Conservation (phyloP, 139 green algal genomes). For the Coelastrella sp. region DNA sequence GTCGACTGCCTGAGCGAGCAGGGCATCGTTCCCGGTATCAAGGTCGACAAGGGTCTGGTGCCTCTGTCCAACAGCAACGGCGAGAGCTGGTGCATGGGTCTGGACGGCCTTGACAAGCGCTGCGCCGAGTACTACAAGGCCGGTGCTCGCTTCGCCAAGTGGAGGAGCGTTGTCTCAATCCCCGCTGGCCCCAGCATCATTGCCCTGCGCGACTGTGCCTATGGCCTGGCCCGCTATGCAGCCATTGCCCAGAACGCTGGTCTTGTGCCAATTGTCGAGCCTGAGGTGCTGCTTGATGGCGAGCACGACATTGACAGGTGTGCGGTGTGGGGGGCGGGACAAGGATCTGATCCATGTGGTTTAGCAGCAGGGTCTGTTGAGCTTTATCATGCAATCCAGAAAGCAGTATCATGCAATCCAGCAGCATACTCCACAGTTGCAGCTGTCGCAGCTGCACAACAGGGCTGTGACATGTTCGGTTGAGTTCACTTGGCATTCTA, state of each 20-base stretch:
- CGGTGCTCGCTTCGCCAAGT: slow-evolving; percentile 98
- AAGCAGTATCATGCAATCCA: too few relatives aligned
- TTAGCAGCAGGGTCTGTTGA: neutral
- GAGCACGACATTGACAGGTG: slow-evolving; percentile 87
- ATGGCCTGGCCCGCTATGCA: slow-evolving; percentile 98
- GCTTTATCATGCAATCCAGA: too few relatives aligned
- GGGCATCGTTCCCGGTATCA: slow-evolving; percentile 92
- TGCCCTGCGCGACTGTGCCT: slow-evolving; percentile 92
- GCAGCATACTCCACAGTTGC: too few relatives aligned
- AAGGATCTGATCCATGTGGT: neutral
- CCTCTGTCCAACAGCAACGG: slow-evolving; percentile 94
- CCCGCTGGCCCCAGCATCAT: slow-evolving; percentile 83
- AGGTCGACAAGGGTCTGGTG: slow-evolving; percentile 97
- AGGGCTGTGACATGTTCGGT: too few relatives aligned
- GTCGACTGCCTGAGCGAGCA: slow-evolving; percentile 90
- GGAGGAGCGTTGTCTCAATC: slow-evolving; percentile 95
- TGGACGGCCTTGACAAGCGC: slow-evolving; percentile 94
- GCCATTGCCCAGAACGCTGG: slow-evolving; percentile 94
- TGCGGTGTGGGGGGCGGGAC: neutral
- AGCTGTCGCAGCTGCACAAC: too few relatives aligned
- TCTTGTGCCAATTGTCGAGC: slow-evolving; percentile 99
- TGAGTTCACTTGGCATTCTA: too few relatives aligned
- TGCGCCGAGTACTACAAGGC: slow-evolving; percentile 98
- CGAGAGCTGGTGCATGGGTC: slow-evolving; percentile 95
- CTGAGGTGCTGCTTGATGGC: slow-evolving; percentile 98